Evolutionary conservation across 352 stramenopile species (phyloP).

Genomic region (Globisporangium iwayamae): DNA sequence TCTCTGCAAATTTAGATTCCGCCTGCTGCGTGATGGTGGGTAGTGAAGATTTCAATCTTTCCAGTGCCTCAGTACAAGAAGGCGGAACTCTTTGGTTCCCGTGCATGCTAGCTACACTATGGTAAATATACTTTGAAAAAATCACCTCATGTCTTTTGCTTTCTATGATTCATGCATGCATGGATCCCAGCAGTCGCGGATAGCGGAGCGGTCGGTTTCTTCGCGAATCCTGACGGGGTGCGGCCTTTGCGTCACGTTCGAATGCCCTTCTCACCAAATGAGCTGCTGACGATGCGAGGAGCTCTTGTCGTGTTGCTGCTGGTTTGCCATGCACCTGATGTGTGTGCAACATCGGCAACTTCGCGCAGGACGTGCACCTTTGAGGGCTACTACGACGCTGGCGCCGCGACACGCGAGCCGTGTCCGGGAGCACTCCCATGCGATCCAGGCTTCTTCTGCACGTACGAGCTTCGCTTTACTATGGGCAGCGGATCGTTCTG

Average conservation of each 20-base stretch:
- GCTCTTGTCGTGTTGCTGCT: neutral
- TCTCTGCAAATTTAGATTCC: neutral
- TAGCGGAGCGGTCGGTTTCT: too few species aligned
- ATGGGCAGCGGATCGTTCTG: neutral
- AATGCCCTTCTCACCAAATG: neutral
- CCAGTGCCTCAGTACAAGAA: neutral
- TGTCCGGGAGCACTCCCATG: slow-evolving; percentile 40
- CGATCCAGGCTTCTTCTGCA: slow-evolving; percentile 56
- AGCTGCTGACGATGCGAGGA: neutral
- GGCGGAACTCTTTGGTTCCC: slow-evolving; percentile 3
- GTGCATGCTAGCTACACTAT: slow-evolving; percentile 10
- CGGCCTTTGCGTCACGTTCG: too few species aligned
- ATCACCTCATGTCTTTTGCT: neutral
- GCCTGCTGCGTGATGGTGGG: neutral
- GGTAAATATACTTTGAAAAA: slow-evolving; percentile 13
- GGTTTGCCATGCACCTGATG: neutral
- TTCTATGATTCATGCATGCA: too few species aligned
- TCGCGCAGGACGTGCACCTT: slow-evolving; percentile 27
- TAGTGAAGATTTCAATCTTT: neutral
- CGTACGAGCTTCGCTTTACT: slow-evolving; percentile 24
- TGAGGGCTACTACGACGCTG: slow-evolving; percentile 49
- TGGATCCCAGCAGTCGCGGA: too few species aligned
- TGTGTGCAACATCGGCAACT: neutral
- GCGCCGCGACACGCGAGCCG: slow-evolving; percentile 33
- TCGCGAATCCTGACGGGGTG: too few species aligned